Conservation (phyloP, 140 eudicot genomes). For the Flaveria floridana region DNA sequence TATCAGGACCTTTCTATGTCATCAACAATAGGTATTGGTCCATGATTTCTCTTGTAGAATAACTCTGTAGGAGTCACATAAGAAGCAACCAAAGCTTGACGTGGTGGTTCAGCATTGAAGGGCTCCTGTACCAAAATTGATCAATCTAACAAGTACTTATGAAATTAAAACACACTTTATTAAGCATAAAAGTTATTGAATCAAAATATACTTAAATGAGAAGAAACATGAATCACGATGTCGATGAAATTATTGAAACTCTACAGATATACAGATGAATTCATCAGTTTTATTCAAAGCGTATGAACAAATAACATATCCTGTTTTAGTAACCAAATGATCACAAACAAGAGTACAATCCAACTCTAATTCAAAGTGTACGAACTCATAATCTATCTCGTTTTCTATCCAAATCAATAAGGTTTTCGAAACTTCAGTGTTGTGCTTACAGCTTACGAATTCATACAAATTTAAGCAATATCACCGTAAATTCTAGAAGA, state of each 20-base stretch:
- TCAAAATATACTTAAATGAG: background rate
- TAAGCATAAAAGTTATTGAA: background rate
- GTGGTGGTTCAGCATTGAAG: slow-evolving; percentile 90
- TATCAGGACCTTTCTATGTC: slow-evolving; percentile 66
- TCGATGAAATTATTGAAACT: background rate
- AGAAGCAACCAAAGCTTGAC: slow-evolving; percentile 68
- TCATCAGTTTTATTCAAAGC: background rate
- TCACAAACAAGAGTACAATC: background rate
- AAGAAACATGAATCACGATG: slow-evolving; percentile 2
- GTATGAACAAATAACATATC: background rate
- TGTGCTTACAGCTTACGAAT: background rate
- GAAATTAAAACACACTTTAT: background rate
- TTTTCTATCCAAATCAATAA: background rate
- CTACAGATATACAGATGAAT: background rate
- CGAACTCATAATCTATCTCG: background rate
- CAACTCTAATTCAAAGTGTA: background rate
- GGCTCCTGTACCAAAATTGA: slow-evolving; percentile 63
- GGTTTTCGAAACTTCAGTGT: background rate
- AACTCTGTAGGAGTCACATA: slow-evolving; percentile 85
- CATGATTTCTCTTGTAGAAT: slow-evolving; percentile 92
- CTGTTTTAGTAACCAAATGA: background rate
- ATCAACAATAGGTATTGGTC: slow-evolving; percentile 86
- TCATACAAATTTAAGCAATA: background rate
- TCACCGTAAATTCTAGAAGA: background rate
- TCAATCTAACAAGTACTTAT: background rate